These are phyloP conservation scores for Hypoxylon sp. DNA, from an alignment of 2,329 filamentous ascomycete genomes.

Conservation along the genomic window DNA sequence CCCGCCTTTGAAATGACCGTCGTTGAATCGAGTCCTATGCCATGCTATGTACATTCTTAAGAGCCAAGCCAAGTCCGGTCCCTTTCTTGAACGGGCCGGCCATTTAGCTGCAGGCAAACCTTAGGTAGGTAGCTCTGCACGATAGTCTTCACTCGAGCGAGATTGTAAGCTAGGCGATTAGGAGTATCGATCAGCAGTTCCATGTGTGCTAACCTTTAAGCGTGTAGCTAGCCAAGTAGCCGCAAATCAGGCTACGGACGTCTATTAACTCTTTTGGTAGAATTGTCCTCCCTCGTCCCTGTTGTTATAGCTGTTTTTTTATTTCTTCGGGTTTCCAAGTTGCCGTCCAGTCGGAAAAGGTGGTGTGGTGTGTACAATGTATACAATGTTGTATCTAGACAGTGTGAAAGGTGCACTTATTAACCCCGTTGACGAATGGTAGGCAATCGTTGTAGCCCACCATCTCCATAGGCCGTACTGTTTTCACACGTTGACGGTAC, in stretches of 20 bases:
- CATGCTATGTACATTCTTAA: conserved; percentile 2
- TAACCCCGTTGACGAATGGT: too few relatives aligned
- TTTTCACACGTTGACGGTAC: conserved; percentile 10
- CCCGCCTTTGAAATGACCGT: neutral
- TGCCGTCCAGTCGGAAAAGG: too few relatives aligned
- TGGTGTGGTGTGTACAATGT: too few relatives aligned
- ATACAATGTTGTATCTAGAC: too few relatives aligned
- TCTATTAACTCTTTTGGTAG: conserved; percentile 6
- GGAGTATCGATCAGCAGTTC: conserved; percentile 11
- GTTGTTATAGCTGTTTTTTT: too few relatives aligned
- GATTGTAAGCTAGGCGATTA: conserved; percentile 2
- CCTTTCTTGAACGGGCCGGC: conserved; percentile 25
- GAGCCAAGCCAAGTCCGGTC: conserved; percentile 15
- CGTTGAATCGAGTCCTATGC: neutral
- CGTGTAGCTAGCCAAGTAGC: conserved; percentile 7
- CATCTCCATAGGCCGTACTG: conserved; percentile 12
- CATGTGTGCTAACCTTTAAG: neutral
- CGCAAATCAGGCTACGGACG: conserved; percentile 10
- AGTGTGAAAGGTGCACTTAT: too few relatives aligned
- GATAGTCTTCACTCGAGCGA: conserved; percentile 8
- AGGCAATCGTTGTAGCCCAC: too few relatives aligned
- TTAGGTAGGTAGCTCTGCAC: too few relatives aligned
- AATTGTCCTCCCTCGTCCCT: too few relatives aligned
- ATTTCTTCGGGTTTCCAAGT: too few relatives aligned
- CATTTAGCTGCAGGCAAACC: conserved; percentile 23